Evolutionary conservation across 2,329 filamentous ascomycete genomes (phyloP), one percentile per base, ranked within the genome.

Genomic region (Neobulgaria alba): DNA sequence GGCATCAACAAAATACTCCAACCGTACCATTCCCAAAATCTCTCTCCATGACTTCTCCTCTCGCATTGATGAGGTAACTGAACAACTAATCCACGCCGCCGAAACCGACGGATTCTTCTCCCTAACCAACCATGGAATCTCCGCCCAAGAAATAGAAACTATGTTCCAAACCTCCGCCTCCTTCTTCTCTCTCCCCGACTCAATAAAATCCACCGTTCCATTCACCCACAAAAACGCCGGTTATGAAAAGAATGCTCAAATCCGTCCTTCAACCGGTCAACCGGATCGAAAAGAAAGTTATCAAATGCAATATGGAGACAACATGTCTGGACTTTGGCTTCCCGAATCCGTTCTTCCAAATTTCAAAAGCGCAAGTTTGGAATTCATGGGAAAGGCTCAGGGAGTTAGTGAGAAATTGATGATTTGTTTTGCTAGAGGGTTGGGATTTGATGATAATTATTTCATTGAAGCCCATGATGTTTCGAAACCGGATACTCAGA

Each of bases 71-170:
- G 63, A 70, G 32, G 77, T 79, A 48, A 75, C 72, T 0, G 39
- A 54, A 1, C 57, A 77, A 46, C 63, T 77, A 5, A 61, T 72
- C 46, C 43, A 66, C 23, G 73, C 75, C 3, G 70, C 75, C 0
- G 71, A 77, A 48, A 73, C 72, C 5, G 69, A 71, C 29, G 74
- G 75, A 7, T 78, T 79, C 63, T 79, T 79, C 57, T 68, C 65
- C 17, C 50, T 78, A 2, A 59, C 68, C 15, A 65, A 77, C 50
- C 73, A 77, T 43, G 53, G 63, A 58, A 37, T 10, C 7, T 35
- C 18, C 12, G 16, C n/a, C 3, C 7, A 3, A 8, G 33, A 35
- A 21, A 35, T 35, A 2, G 33, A 45, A 33, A 37, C 16, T 10
- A 45, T 47, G 45, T 41, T 41, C 16, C 41, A 36, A 37, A 45